Conservation (phyloP, 371 early-diverging fungal genomes). For the Actinomortierella wolfii region DNA sequence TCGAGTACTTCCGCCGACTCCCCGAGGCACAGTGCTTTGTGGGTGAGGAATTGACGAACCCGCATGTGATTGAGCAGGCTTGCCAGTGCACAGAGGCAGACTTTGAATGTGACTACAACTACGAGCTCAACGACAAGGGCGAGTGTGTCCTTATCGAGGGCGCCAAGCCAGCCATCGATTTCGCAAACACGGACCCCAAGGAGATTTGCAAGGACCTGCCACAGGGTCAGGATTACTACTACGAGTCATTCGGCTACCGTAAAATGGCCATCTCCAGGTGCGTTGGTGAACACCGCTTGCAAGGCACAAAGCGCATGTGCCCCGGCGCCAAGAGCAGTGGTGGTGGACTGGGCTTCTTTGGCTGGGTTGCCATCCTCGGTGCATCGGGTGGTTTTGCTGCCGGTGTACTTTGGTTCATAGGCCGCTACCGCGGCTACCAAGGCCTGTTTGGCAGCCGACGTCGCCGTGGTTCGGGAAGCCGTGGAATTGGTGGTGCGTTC, state of each 20-base stretch:
- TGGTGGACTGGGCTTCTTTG: slow-evolving; percentile 49
- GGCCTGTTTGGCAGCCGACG: slow-evolving; percentile 24
- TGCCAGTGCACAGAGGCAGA: slow-evolving; percentile 84
- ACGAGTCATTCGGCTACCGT: slow-evolving; percentile 69
- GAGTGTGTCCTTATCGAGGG: slow-evolving; percentile 71
- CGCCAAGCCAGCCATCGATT: slow-evolving; percentile 46
- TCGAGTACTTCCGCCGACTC: slow-evolving; percentile 82
- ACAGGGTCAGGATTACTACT: slow-evolving; percentile 57
- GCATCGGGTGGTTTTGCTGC: slow-evolving; percentile 26
- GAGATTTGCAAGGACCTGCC: slow-evolving; percentile 59
- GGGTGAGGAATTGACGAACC: slow-evolving; percentile 71
- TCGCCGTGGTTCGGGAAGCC: not conserved
- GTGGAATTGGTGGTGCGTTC: not conserved
- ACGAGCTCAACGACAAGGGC: slow-evolving; percentile 60
- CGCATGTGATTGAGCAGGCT: slow-evolving; percentile 55
- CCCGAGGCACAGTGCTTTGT: slow-evolving; percentile 77
- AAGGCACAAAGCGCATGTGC: slow-evolving; percentile 67
- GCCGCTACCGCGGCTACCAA: slow-evolving; percentile 25
- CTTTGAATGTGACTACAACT: slow-evolving; percentile 91
- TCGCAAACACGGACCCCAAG: slow-evolving; percentile 34
- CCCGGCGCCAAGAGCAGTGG: slow-evolving; percentile 55
- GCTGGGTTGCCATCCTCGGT: slow-evolving; percentile 46
- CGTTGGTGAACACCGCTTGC: slow-evolving; percentile 59
- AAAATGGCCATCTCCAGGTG: slow-evolving; percentile 79
- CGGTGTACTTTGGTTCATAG: slow-evolving; percentile 11